Conservation (phyloP, 192 early-diverging fungal genomes). For the Coemansia sp. region DNA sequence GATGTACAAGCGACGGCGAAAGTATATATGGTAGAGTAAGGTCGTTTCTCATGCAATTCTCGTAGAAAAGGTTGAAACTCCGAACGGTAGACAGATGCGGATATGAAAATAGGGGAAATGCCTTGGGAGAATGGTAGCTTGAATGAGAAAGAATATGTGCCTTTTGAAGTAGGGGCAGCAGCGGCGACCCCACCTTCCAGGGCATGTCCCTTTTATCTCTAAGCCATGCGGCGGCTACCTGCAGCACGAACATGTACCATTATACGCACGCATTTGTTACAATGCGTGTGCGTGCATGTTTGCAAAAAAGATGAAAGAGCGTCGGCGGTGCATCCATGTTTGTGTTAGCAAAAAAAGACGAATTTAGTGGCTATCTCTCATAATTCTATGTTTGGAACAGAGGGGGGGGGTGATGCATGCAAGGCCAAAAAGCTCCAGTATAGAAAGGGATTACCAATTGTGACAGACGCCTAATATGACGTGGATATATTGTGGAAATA, state of each 20-base stretch:
- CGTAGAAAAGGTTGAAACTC: neutral
- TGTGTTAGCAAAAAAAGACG: slow-evolving; percentile 5
- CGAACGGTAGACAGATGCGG: slow-evolving; percentile 2
- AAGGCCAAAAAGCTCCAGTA: no score
- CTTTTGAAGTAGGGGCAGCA: neutral
- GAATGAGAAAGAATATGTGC: neutral
- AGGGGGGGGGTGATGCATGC: neutral
- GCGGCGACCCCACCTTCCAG: neutral
- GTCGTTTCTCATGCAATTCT: slow-evolving; percentile 2
- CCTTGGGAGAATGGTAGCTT: slow-evolving; percentile 1
- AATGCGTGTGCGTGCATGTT: neutral
- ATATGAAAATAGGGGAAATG: slow-evolving; percentile 9
- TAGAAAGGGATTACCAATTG: slow-evolving; percentile 14
- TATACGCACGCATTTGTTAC: no score
- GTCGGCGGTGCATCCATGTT: neutral
- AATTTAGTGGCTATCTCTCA: neutral
- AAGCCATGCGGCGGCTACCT: slow-evolving; percentile 17
- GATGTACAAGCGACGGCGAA: neutral
- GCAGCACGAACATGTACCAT: slow-evolving; percentile 9
- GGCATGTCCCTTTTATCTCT: slow-evolving; percentile 11
- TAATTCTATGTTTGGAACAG: slow-evolving; percentile 37
- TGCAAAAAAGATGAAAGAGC: neutral
- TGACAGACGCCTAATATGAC: slow-evolving; percentile 6
- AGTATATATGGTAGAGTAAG: neutral
- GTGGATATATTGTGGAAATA: slow-evolving; percentile 9